Evolutionary conservation across 208 protist genomes (phyloP).

Genomic region (Kentomonas sorsogonicus): DNA sequence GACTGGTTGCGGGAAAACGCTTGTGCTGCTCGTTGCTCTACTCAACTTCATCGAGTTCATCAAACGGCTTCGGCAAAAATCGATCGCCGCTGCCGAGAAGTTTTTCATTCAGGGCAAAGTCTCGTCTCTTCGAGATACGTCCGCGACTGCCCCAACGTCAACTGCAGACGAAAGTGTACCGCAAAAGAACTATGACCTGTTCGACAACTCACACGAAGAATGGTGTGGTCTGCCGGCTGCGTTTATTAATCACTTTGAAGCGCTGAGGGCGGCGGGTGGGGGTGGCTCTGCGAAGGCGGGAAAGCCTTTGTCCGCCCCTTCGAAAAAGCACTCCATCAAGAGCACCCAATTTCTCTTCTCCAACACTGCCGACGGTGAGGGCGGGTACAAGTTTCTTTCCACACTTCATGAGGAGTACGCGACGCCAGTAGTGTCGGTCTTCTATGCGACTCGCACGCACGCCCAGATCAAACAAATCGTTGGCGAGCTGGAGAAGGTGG

Average conservation of each 20-base stretch:
- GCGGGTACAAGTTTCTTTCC: background rate
- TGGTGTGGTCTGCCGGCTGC: too few relatives aligned
- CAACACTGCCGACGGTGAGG: background rate
- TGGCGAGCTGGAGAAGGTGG: slow-evolving; percentile 86
- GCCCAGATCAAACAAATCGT: slow-evolving; percentile 94
- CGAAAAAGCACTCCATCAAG: background rate
- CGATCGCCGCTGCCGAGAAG: too few relatives aligned
- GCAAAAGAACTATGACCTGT: slow-evolving; percentile 1
- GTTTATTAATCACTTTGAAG: too few relatives aligned
- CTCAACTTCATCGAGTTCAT: slow-evolving; percentile 53
- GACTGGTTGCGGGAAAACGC: slow-evolving; percentile 97
- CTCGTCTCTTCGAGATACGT: too few relatives aligned
- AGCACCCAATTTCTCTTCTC: background rate
- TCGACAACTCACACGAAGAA: too few relatives aligned
- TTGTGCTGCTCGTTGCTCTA: slow-evolving; percentile 90
- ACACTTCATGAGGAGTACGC: slow-evolving; percentile 38
- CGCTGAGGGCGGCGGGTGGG: background rate
- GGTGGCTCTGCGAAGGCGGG: background rate
- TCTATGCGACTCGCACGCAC: slow-evolving; percentile 96
- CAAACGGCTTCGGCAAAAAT: too few relatives aligned
- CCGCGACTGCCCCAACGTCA: too few relatives aligned
- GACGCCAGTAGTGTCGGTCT: slow-evolving; percentile 73
- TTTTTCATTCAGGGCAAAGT: background rate
- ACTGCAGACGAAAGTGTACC: too few relatives aligned
- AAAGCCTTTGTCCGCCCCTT: background rate